Base-by-base conservation (phyloP, 306 rosid species). In the Pueraria montana region DNA sequence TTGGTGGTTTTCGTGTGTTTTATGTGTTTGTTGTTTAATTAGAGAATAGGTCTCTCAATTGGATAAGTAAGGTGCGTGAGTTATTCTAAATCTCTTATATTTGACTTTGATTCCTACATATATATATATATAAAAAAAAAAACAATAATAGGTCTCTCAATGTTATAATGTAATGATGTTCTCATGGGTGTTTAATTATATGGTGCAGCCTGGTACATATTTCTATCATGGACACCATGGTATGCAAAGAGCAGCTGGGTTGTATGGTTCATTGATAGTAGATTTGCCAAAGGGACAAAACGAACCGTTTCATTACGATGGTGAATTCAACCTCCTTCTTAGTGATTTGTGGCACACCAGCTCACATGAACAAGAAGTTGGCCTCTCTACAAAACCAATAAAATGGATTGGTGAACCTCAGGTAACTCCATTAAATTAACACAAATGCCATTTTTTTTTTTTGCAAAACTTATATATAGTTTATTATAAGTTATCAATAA, bases 141-240 rank as follows among this genome's bases (percentile, higher is more conserved):
- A n/a, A n/a, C n/a, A n/a, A n/a, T n/a, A n/a, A n/a, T n/a, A n/a
- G n/a, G n/a, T n/a, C n/a, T n/a, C n/a, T n/a, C n/a, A n/a, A n/a
- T n/a, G n/a, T n/a, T n/a, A n/a, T n/a, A n/a, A n/a, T 36, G 40
- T 6, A 40, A 40, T 40, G 2, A 0, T 7, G 45, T 40, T 8
- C 1, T 52, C 0, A 5, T 58, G 63, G 63, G 62, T 20, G 9
- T 45, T 43, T 50, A 30, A 27, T 27, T 3, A 65, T 76, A 18
- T 67, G 84, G 69, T 84, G 83, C 80, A 92, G 98, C 63, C 97
- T 3, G 98, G 98, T 6, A 95, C 98, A 70, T 93, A 83, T 56
- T 95, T 93, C 80, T 95, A 95, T 69, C 98, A 95, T 70, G 98
- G 98, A 6, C 98, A 93, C 84, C 71, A 68, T 6, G 97, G 98